These are phyloP conservation scores for Gracilaria caudata DNA, from an alignment of 23 red algal species.

Conservation along the genomic window DNA sequence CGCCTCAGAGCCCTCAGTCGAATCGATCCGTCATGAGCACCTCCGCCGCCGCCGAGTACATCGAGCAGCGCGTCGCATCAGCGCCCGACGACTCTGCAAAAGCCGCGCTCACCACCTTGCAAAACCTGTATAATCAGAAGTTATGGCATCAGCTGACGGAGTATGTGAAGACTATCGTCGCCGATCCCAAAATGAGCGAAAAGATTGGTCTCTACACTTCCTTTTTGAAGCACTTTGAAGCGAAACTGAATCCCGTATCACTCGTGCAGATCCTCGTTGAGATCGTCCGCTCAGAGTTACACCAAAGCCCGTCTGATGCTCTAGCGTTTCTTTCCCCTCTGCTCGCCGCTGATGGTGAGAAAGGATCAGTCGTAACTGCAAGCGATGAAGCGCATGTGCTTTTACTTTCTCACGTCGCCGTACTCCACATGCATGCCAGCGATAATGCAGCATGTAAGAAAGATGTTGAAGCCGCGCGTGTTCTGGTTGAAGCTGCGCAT, in stretches of 20 bases:
- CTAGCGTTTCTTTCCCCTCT: constrained; percentile 73
- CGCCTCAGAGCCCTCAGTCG: not conserved
- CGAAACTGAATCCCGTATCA: constrained; percentile 86
- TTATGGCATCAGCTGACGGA: constrained; percentile 75
- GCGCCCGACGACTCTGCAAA: not conserved
- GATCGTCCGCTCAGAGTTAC: constrained; percentile 53
- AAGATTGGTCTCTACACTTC: constrained; percentile 64
- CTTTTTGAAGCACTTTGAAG: constrained; percentile 89
- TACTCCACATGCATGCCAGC: constrained; percentile 69
- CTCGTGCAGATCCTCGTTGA: constrained; percentile 76
- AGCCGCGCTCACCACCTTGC: constrained; percentile 30
- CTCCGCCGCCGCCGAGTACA: constrained; percentile 11
- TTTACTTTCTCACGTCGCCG: constrained; percentile 68
- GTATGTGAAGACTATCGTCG: constrained; percentile 57
- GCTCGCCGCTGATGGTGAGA: constrained; percentile 25
- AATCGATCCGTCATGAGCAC: constrained; percentile 14
- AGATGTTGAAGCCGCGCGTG: constrained; percentile 45
- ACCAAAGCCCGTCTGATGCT: constrained; percentile 49
- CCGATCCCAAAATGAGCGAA: constrained; percentile 33
- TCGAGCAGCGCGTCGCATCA: constrained; percentile 15
- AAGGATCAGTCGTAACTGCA: constrained; percentile 38
- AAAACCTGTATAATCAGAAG: constrained; percentile 36
- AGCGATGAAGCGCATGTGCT: constrained; percentile 76
- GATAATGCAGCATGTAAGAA: constrained; percentile 64
- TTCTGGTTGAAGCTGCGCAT: constrained; percentile 54